Conservation (phyloP, 176 grass and related monocot genomes). For the Cymbopogon citratus region DNA sequence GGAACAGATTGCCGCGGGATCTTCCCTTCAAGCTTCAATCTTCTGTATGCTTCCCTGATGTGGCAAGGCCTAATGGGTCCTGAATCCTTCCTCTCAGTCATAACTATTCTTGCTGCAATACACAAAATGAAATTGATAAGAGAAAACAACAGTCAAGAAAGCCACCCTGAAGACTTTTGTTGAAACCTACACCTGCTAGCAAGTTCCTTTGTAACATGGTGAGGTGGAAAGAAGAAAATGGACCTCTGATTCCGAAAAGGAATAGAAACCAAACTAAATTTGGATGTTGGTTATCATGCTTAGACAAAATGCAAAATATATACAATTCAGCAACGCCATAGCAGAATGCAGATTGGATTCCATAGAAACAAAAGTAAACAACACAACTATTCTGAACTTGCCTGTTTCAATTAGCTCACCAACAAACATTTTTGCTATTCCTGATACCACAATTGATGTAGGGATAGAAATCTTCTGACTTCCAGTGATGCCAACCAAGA, state of each 20-base stretch:
- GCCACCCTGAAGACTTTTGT: background rate
- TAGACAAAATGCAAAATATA: background rate
- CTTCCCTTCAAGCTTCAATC: slow-evolving; percentile 85
- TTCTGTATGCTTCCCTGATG: slow-evolving; percentile 82
- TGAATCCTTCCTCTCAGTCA: slow-evolving; percentile 79
- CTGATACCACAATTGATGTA: slow-evolving; percentile 69
- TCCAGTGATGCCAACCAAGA: slow-evolving; percentile 69
- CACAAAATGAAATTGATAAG: slow-evolving; percentile 6
- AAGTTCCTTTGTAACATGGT: background rate
- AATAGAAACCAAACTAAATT: background rate
- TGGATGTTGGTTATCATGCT: background rate
- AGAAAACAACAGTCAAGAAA: background rate
- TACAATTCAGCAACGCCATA: background rate
- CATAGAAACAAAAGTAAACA: slow-evolving; percentile 13
- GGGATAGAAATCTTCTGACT: slow-evolving; percentile 82
- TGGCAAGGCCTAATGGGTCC: slow-evolving; percentile 94
- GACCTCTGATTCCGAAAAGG: background rate
- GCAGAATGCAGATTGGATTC: too few relatives aligned
- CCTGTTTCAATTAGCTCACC: slow-evolving; percentile 92
- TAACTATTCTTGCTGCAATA: slow-evolving; percentile 70
- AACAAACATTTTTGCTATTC: slow-evolving; percentile 85
- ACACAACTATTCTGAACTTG: slow-evolving; percentile 24
- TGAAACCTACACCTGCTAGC: background rate
- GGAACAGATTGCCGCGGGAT: slow-evolving; percentile 62
- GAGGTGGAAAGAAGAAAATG: background rate